phyloP scores from a whole-genome alignment of 2,329 filamentous ascomycete genomes.

The Cytospora schulzeri region DNA sequence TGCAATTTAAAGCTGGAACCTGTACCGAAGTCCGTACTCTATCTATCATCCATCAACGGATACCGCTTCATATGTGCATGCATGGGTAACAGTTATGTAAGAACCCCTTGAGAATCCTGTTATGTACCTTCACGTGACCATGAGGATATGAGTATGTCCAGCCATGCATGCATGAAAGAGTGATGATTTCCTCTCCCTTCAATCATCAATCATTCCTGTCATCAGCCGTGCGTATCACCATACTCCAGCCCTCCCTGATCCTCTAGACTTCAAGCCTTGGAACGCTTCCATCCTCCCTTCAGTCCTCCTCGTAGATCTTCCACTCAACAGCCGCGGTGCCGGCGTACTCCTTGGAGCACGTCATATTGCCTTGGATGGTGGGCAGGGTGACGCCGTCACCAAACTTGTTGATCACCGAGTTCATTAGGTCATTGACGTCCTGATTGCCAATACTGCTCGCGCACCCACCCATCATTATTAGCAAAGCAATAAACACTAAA shows the following conservation, averaged over 20 bases:
- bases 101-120: background rate
- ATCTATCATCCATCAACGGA: background rate
- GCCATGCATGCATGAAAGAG: background rate
- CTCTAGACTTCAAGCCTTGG: no score
- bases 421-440: conserved; percentile 23
- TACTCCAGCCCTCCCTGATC: background rate
- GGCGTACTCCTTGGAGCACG: conserved; percentile 26
- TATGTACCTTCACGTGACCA: background rate
- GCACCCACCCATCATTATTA: background rate
- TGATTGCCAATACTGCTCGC: conserved; percentile 20
- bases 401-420: conserved; percentile 11
- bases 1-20: no score
- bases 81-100: background rate
- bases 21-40: background rate
- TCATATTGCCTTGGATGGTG: conserved; percentile 17
- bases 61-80: background rate
- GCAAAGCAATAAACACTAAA: background rate
- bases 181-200: background rate
- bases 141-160: conserved; percentile 4
- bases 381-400: conserved; percentile 3
- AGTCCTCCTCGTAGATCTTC: conserved; percentile 29
- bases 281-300: background rate
- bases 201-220: background rate
- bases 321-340: conserved; percentile 18
- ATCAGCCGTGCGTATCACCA: background rate